phyloP scores from a whole-genome alignment of 2,329 filamentous ascomycete species.

The Nemania sp. region DNA sequence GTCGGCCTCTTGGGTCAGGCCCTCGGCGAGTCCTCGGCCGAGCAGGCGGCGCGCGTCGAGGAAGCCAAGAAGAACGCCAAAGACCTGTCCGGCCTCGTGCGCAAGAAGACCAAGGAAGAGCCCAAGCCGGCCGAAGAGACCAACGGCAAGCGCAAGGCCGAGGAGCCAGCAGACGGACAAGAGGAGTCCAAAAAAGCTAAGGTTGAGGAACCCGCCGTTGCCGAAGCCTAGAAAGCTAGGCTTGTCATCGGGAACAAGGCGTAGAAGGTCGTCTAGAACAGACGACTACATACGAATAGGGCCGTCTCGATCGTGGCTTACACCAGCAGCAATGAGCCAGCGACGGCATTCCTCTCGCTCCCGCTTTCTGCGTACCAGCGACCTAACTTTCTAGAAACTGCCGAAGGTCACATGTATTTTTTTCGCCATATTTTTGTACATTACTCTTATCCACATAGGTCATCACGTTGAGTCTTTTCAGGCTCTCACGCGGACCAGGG shows the following conservation, averaged over 20 bases:
- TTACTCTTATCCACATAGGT: too few species aligned
- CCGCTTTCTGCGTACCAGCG: not conserved
- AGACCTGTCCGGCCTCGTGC: slow-evolving; percentile 73
- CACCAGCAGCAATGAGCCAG: too few species aligned
- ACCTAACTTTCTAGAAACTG: too few species aligned
- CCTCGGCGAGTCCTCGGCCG: slow-evolving; percentile 62
- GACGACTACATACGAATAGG: too few species aligned
- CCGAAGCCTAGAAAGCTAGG: not conserved
- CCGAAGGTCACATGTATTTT: too few species aligned
- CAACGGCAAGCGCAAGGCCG: slow-evolving; percentile 40
- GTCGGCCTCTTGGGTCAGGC: slow-evolving; percentile 66
- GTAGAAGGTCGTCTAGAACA: too few species aligned
- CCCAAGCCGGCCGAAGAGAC: slow-evolving; percentile 48
- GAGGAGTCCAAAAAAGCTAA: slow-evolving; percentile 19
- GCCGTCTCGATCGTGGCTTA: too few species aligned
- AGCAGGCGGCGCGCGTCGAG: slow-evolving; percentile 66
- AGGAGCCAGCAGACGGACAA: slow-evolving; percentile 20
- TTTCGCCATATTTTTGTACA: too few species aligned
- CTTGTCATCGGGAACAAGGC: too few species aligned
- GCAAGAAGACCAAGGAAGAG: slow-evolving; percentile 56
- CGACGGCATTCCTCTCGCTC: too few species aligned
- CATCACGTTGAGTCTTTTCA: too few species aligned
- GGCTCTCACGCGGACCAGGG: too few species aligned
- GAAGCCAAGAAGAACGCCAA: slow-evolving; percentile 75
- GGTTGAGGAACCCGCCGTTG: slow-evolving; percentile 3